A percentile compares a stretch with the other conserved stretches of the same genome.
phyloP scores from a whole-genome alignment of 495 filamentous ascomycete genomes.

The Pseudotulostoma volvatum region DNA sequence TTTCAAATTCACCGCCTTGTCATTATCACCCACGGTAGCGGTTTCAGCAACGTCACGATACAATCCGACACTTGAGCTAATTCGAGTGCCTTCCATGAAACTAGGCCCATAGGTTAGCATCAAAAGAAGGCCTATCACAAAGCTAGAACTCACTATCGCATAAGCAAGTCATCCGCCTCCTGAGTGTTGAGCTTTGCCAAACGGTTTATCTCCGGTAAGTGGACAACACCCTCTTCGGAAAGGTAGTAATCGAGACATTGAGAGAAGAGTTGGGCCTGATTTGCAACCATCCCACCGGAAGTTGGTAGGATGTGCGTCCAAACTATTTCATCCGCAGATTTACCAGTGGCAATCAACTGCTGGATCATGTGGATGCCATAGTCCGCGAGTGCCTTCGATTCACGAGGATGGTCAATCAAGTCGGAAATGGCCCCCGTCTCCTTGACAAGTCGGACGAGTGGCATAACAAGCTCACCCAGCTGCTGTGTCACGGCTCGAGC shows the following conservation, averaged over 20 bases:
- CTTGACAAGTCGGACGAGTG: constrained; percentile 43
- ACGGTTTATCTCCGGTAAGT: constrained; percentile 40
- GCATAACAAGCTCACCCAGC: constrained; percentile 41
- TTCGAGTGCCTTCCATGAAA: constrained; percentile 44
- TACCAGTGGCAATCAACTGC: constrained; percentile 40
- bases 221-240: constrained; percentile 30
- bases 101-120: constrained; percentile 12
- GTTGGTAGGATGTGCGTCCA: constrained; percentile 53
- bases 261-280: constrained; percentile 54
- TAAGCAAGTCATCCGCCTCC: constrained; percentile 29
- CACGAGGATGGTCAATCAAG: constrained; percentile 26
- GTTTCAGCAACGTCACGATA: constrained; percentile 30
- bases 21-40: constrained; percentile 25
- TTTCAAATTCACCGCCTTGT: constrained; percentile 26
- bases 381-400: constrained; percentile 32
- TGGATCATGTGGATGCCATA: constrained; percentile 61
- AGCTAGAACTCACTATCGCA: constrained; percentile 26
- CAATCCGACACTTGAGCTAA: constrained; percentile 37
- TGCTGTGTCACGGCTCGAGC: constrained; percentile 38
- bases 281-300: constrained; percentile 45
- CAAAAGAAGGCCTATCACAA: no score
- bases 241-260: constrained; percentile 66
- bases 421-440: constrained; percentile 33
- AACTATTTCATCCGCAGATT: constrained; percentile 46
- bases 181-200: constrained; percentile 31